These are phyloP conservation scores for Rhinocladiella similis DNA, from an alignment of 2,329 filamentous ascomycete genomes.

Conservation along the genomic window DNA sequence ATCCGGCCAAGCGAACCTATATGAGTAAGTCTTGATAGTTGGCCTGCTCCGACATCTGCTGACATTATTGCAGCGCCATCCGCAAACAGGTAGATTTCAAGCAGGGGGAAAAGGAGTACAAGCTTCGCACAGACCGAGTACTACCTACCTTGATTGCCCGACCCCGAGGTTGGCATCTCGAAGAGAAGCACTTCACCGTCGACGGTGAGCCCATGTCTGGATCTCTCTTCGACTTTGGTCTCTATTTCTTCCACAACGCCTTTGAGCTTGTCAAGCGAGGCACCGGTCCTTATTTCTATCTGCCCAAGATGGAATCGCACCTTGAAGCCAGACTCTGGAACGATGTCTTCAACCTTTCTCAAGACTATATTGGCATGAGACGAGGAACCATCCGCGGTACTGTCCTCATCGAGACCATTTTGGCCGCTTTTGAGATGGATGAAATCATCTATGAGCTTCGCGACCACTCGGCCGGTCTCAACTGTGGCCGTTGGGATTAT, in stretches of 20 bases:
- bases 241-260: conserved; percentile 99
- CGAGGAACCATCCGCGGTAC: conserved; percentile 93
- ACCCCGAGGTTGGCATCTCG: conserved; percentile 94
- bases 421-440: conserved; percentile 98
- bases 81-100: conserved; percentile 95
- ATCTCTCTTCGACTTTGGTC: conserved; percentile 91
- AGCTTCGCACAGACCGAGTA: conserved; percentile 84
- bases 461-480: conserved; percentile 92
- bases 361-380: conserved; percentile 87
- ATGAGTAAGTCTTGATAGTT: conserved; percentile 56
- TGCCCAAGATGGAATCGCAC: conserved; percentile 97
- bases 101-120: conserved; percentile 93
- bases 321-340: conserved; percentile 98
- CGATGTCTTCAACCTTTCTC: conserved; percentile 91
- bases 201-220: conserved; percentile 94
- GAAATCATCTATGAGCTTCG: conserved; percentile 99
- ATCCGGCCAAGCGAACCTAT: conserved; percentile 95
- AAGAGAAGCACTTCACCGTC: conserved; percentile 96
- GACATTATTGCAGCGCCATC: conserved; percentile 57
- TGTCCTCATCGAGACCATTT: conserved; percentile 95
- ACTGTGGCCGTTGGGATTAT: conserved; percentile 99
- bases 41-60: no score
- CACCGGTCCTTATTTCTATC: conserved; percentile 93
- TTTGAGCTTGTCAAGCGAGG: conserved; percentile 81
- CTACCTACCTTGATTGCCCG: conserved; percentile 91